These are phyloP conservation scores for Camellia oleifera DNA, from an alignment of 179 eudicot species.

Conservation along the genomic window DNA sequence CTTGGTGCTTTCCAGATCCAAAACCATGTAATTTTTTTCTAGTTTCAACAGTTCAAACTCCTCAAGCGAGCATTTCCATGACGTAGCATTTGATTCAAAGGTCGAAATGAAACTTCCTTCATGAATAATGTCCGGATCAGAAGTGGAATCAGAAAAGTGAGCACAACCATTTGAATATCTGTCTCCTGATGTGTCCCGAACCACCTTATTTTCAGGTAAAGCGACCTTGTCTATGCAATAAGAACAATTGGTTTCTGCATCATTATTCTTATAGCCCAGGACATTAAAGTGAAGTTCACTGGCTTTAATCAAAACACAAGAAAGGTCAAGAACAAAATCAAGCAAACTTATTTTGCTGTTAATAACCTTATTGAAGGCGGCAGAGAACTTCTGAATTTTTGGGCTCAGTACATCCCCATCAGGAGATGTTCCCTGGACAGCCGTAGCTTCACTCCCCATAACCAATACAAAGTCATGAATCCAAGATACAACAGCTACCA, in stretches of 20 bases:
- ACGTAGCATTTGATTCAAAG: constrained; percentile 38
- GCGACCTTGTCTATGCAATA: constrained; percentile 95
- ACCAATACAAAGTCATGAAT: constrained; percentile 52
- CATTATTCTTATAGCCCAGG: constrained; percentile 54
- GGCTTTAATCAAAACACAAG: constrained; percentile 54
- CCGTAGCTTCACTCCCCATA: constrained; percentile 61
- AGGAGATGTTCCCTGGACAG: constrained; percentile 35
- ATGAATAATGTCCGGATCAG: constrained; percentile 80
- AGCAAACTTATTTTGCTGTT: constrained; percentile 35
- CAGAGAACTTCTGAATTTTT: constrained; percentile 49
- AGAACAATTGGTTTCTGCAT: constrained; percentile 54
- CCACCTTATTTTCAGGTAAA: constrained; percentile 66
- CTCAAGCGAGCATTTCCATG: constrained; percentile 66
- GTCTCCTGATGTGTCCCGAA: constrained; percentile 33
- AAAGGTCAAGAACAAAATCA: constrained; percentile 65
- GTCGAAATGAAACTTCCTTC: constrained; percentile 67
- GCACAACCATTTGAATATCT: constrained; percentile 51
- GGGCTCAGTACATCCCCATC: constrained; percentile 42
- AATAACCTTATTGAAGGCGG: constrained; percentile 38
- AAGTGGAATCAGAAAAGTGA: constrained; percentile 59
- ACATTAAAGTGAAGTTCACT: constrained; percentile 51
- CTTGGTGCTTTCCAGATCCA: constrained; percentile 54
- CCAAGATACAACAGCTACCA: constrained; percentile 50
- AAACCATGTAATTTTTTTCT: constrained; percentile 56
- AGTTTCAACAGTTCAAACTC: constrained; percentile 67